Evolutionary conservation across 1,139 yeast species (phyloP).

Genomic region (Hanseniaspora uvarum): DNA sequence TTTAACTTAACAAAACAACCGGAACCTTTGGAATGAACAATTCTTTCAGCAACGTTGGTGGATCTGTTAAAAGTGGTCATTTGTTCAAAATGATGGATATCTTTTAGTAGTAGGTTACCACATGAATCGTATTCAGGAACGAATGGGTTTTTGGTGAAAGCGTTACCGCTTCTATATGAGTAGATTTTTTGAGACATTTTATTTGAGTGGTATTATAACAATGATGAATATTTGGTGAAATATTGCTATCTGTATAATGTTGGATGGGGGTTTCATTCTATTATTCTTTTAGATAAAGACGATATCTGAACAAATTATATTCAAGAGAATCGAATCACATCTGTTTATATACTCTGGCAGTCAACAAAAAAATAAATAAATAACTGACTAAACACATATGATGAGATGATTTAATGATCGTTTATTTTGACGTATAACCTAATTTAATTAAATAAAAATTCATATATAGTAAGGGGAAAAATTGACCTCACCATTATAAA

Average conservation of each 20-base stretch:
- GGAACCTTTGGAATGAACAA: slow-evolving; percentile 83
- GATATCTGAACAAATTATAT: too few species aligned
- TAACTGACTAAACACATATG: too few species aligned
- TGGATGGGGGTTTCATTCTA: too few species aligned
- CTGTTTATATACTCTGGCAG: too few species aligned
- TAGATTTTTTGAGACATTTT: slow-evolving; percentile 35
- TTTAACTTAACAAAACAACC: slow-evolving; percentile 77
- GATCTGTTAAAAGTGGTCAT: slow-evolving; percentile 80
- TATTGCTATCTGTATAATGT: neutral
- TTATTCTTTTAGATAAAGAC: too few species aligned
- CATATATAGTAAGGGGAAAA: too few species aligned
- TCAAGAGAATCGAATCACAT: too few species aligned
- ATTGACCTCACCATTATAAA: too few species aligned
- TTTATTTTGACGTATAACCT: too few species aligned
- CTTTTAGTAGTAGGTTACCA: slow-evolving; percentile 71
- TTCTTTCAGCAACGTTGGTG: slow-evolving; percentile 71
- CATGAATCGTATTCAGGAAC: slow-evolving; percentile 59
- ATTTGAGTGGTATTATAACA: neutral
- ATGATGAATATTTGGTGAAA: neutral
- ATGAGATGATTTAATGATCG: too few species aligned
- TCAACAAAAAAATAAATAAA: too few species aligned
- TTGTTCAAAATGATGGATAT: slow-evolving; percentile 64
- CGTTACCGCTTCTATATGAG: slow-evolving; percentile 60
- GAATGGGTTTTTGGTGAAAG: slow-evolving; percentile 45
- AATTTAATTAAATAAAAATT: too few species aligned